phyloP scores from a whole-genome alignment of 352 stramenopile species.

The Paralagenidium karlingii region DNA sequence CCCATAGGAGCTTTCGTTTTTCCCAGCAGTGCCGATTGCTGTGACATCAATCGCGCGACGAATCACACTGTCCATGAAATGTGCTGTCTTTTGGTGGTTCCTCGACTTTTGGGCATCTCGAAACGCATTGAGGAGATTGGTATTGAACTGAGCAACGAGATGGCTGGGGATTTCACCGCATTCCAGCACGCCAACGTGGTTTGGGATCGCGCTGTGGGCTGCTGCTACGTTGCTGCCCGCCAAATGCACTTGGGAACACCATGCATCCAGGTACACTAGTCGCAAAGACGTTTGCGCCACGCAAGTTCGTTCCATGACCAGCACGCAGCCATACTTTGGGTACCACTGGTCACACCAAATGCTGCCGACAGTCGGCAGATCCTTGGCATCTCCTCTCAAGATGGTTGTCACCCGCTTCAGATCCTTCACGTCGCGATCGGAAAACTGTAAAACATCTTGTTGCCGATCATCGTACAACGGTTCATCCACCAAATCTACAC shows the following conservation, averaged over 20 bases:
- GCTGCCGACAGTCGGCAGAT: too few relatives aligned
- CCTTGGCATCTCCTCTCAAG: too few relatives aligned
- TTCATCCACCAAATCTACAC: too few relatives aligned
- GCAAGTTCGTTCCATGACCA: slow-evolving; percentile 15
- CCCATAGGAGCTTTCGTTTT: slow-evolving; percentile 1
- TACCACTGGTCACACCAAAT: slow-evolving; percentile 14
- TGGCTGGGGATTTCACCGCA: too few relatives aligned
- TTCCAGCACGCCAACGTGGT: slow-evolving; percentile 7
- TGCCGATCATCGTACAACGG: too few relatives aligned
- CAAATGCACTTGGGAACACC: slow-evolving; percentile 21
- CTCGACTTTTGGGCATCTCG: slow-evolving; percentile 11
- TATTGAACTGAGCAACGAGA: slow-evolving; percentile 7
- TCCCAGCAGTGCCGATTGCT: not conserved
- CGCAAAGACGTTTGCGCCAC: slow-evolving; percentile 19
- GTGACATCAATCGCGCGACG: slow-evolving; percentile 2
- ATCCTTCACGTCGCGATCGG: too few relatives aligned
- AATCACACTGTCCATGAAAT: slow-evolving; percentile 27
- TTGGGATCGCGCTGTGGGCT: slow-evolving; percentile 27
- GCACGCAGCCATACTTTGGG: slow-evolving; percentile 23
- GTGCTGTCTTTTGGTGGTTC: slow-evolving; percentile 34
- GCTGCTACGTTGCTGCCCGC: slow-evolving; percentile 13
- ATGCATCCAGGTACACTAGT: slow-evolving; percentile 27
- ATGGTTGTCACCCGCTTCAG: too few relatives aligned
- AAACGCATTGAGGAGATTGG: slow-evolving; percentile 7
- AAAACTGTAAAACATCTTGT: too few relatives aligned